Evolutionary conservation across 371 early-diverging fungal species (phyloP), one percentile per base, ranked within the genome.

Genomic region (Blastocladiella emersonii): DNA sequence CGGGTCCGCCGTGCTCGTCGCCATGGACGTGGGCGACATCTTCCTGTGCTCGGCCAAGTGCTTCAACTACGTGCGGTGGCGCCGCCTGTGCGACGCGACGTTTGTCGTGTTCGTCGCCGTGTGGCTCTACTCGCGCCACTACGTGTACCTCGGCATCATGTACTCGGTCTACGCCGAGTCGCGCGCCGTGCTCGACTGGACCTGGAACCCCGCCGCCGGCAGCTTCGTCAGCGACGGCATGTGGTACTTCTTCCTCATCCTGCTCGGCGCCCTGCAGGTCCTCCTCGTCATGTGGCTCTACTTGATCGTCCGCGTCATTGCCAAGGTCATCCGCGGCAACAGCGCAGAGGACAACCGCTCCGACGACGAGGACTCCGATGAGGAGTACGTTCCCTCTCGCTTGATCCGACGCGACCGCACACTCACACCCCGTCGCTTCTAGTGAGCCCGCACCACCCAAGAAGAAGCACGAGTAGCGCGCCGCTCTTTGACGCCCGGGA

Each of bases 1-100:
- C 63, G 93, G 93, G 34, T 84, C 89, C 65, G 86, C 82, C 6
- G 82, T 91, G 30, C 78, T 90, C 56, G 83, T 85, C 45, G 75
- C 81, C 56, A 86, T 90, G 87, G 93, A 92, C 70, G 73, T 89
- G 61, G 77, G 87, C 25, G 93, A 92, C 66, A 81, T 92, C 61
- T 78, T 88, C 34, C 76, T 92, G 37, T 74, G 88, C 21, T 76
- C 76, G 32, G 84, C 87, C 68, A 89, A 91, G 72, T 73, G 84
- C 61, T 74, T 91, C 59, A 87, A 86, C 64, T 92, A 92, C 62
- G 62, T 85, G 43, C 72, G 74, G 55, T 74, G 78, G 62, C 74
- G 82, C 25, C 69, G 68, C 13, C 13, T 78, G 2, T 87, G 87
- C 64, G 88, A 90, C 70, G 67, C 82, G 2, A 68, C 81, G 1